phyloP scores from a whole-genome alignment of 495 filamentous ascomycete species.

The Aspergillus kassunensis region DNA sequence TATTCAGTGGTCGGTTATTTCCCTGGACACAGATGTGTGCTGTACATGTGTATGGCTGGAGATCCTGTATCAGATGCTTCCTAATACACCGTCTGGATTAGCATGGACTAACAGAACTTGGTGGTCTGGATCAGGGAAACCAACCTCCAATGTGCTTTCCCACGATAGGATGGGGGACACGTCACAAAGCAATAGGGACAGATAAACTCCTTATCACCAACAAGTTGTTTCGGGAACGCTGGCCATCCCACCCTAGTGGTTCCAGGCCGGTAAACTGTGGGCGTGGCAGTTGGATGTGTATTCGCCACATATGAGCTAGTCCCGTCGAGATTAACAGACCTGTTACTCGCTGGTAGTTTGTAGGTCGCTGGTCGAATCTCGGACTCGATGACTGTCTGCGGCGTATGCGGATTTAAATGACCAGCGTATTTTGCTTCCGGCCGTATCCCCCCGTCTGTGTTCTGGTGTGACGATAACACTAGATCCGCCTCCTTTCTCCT shows the following conservation, averaged over 20 bases:
- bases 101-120: background rate
- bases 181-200: slow-evolving; percentile 6
- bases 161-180: background rate
- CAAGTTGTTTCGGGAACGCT: slow-evolving; percentile 1
- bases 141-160: slow-evolving; percentile 6
- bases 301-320: background rate
- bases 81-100: background rate
- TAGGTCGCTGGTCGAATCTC: background rate
- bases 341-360: background rate
- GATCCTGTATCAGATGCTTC: background rate
- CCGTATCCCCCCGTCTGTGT: too few species aligned
- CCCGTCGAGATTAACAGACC: background rate
- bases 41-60: slow-evolving; percentile 2
- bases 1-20: background rate
- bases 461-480: too few species aligned
- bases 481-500: too few species aligned
- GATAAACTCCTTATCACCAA: slow-evolving; percentile 1
- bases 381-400: background rate
- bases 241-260: slow-evolving; percentile 4
- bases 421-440: too few species aligned
- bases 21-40: background rate
- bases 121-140: background rate
- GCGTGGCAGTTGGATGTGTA: background rate
- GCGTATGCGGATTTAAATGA: too few species aligned
- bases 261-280: background rate